phyloP scores from a whole-genome alignment of 805 yeast genomes.

The Kazachstania taianensis region DNA sequence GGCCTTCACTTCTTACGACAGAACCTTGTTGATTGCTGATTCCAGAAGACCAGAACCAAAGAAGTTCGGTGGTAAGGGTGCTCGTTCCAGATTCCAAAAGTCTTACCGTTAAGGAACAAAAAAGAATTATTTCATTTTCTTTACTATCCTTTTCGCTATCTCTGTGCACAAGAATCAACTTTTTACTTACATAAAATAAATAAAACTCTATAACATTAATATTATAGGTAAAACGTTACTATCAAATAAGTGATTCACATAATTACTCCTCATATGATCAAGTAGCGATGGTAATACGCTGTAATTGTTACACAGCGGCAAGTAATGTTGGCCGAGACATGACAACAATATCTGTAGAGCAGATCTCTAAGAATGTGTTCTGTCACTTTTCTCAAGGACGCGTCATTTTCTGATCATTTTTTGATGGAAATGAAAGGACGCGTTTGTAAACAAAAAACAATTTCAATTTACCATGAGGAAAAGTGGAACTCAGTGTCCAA shows the following conservation, averaged over 20 bases:
- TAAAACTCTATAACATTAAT: slow-evolving; percentile 25
- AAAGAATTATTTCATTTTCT: slow-evolving; percentile 44
- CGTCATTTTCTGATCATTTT: no score
- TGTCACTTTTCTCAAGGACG: no score
- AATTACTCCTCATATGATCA: not conserved
- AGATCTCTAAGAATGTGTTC: no score
- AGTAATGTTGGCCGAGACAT: no score
- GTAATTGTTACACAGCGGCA: no score
- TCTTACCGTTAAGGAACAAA: slow-evolving; percentile 87
- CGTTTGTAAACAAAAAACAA: no score
- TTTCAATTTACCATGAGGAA: no score
- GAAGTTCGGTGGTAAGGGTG: slow-evolving; percentile 99
- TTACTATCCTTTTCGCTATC: slow-evolving; percentile 5
- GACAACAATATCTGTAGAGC: no score
- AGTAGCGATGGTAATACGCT: not conserved
- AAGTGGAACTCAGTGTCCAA: no score
- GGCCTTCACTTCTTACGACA: slow-evolving; percentile 95
- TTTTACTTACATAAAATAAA: slow-evolving; percentile 19
- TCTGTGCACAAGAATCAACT: slow-evolving; percentile 6
- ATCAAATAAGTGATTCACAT: no score
- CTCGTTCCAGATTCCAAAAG: slow-evolving; percentile 99
- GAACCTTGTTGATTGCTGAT: slow-evolving; percentile 98
- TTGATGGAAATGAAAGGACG: no score
- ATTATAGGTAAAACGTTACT: slow-evolving; percentile 24
- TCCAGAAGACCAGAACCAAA: slow-evolving; percentile 99